Conservation (phyloP, 805 yeast species). For the Pichia heedii region DNA sequence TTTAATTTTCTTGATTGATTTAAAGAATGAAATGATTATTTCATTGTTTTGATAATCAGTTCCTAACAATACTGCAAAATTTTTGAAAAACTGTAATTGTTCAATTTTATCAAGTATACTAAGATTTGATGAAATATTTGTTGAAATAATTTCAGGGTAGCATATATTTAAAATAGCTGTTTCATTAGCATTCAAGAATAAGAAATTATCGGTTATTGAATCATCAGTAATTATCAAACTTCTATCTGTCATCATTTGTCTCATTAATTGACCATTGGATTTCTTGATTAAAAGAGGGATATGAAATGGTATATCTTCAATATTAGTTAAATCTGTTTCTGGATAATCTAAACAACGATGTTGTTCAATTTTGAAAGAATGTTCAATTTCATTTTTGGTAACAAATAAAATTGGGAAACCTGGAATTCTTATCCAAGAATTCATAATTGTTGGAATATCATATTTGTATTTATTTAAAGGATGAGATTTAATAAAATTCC, state of each 20-base stretch:
- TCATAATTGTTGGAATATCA: conserved; percentile 42
- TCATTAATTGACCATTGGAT: conserved; percentile 27
- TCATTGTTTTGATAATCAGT: conserved; percentile 23
- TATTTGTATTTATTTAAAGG: conserved; percentile 22
- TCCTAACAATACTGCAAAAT: conserved; percentile 32
- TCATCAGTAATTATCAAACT: conserved; percentile 17
- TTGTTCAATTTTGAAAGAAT: conserved; percentile 33
- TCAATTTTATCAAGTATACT: conserved; percentile 25
- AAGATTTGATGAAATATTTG: conserved; percentile 19
- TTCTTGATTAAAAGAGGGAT: conserved; percentile 45
- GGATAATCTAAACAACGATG: conserved; percentile 28
- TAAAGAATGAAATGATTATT: conserved; percentile 27
- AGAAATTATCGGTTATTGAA: conserved; percentile 19
- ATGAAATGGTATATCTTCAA: conserved; percentile 54
- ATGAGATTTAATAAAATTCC: conserved; percentile 33
- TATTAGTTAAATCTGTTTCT: conserved; percentile 11
- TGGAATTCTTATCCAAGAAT: conserved; percentile 52
- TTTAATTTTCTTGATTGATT: conserved; percentile 24
- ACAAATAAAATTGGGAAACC: conserved; percentile 63
- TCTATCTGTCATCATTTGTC: conserved; percentile 38
- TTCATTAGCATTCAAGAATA: conserved; percentile 36
- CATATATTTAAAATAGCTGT: conserved; percentile 41
- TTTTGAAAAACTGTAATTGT: conserved; percentile 30
- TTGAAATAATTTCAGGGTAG: conserved; percentile 29
- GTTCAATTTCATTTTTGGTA: conserved; percentile 23